Evolutionary conservation across 2,329 filamentous ascomycete genomes (phyloP).

Genomic region (Sphaceloma murrayae): DNA sequence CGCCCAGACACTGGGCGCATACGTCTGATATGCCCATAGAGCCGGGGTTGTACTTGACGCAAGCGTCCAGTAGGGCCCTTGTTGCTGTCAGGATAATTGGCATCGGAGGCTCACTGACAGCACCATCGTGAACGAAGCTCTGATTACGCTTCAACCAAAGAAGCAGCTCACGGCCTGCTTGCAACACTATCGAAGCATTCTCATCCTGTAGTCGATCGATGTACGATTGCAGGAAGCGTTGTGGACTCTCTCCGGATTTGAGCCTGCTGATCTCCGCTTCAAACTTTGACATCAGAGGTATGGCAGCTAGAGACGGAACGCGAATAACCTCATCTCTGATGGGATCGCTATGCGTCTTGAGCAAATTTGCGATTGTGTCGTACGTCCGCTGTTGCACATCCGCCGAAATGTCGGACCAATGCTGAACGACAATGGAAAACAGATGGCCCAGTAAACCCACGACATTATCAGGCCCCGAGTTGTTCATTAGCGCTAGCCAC

Average conservation of each 20-base stretch:
- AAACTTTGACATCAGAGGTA: constrained; percentile 59
- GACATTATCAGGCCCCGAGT: constrained; percentile 69
- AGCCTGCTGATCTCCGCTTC: constrained; percentile 56
- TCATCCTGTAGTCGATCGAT: constrained; percentile 68
- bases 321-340: constrained; percentile 60
- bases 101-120: constrained; percentile 75
- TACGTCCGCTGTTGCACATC: constrained; percentile 51
- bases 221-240: constrained; percentile 61
- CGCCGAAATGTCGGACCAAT: constrained; percentile 62
- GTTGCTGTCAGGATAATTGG: constrained; percentile 60
- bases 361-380: constrained; percentile 53
- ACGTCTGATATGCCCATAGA: constrained; percentile 59
- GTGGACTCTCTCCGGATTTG: constrained; percentile 55
- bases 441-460: constrained; percentile 76
- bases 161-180: constrained; percentile 68
- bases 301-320: constrained; percentile 66
- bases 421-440: constrained; percentile 72
- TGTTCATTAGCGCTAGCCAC: constrained; percentile 69
- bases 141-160: constrained; percentile 65
- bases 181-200: constrained; percentile 73
- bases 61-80: constrained; percentile 74
- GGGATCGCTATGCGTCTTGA: constrained; percentile 52
- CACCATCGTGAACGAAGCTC: constrained; percentile 65
- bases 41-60: constrained; percentile 64
- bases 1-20: constrained; percentile 72